Base-by-base conservation (phyloP, 2,329 filamentous ascomycete genomes). In the Apiospora saccharicola region DNA sequence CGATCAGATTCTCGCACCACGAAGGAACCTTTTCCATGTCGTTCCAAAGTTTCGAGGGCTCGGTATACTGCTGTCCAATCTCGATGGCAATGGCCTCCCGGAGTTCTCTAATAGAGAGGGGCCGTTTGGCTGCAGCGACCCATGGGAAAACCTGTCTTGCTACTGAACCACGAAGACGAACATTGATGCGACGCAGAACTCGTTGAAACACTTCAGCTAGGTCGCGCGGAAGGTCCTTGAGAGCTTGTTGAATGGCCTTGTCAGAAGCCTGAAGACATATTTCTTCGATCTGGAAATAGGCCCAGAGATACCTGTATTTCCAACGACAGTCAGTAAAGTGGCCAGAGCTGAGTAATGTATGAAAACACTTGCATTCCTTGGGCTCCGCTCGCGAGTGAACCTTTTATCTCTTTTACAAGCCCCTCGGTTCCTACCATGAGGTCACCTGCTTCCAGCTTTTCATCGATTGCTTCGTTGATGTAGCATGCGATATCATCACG, bases 321-420 rank as follows among this genome's bases (percentile, higher is more conserved):
- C 37, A 37, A 3, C 12, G 57, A 26, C 16, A 51, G 57, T 80
- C 64, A 47, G 68, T 57, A 67, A 14, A 37, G 37, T 22, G 6
- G 37, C 41, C 44, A 37, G 34, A 12, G 6, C 2, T 68, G 61
- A 47, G 12, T 37, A 2, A 13, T 26, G 57, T n/a, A 64, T 26
- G 26, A 22, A 24, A 16, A 46, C 37, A 72, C 79, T 73, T 73
- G 83, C 81, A 82, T 82, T 69, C 80, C 80, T 43, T 80, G 70
- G 2, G 81, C 78, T 46, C 78, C 76, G 12, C 75, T 44, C 67
- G 74, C 73, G 12, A 83, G 76, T 12, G 76, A 76, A 6, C 76
- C 12, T 67, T 75, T 75, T 53, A 82, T 78, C 30, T 78, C 76
- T 8, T 69, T 24, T 16, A 74, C 69, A n/a, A 80, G 71, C 7